Conservation (phyloP, 306 rosid genomes). For the Calophaca sinica region DNA sequence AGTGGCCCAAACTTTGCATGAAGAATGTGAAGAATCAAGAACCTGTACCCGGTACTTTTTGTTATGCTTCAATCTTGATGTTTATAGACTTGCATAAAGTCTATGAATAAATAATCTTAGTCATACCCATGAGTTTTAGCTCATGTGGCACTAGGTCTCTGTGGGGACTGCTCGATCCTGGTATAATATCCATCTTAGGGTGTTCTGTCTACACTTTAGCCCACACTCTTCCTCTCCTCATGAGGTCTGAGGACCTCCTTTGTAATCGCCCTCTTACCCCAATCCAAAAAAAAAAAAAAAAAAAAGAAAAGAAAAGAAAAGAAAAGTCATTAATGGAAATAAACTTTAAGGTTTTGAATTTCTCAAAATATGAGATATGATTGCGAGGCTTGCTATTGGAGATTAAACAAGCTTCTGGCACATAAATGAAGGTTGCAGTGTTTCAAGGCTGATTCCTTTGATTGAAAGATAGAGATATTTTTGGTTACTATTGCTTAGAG, state of each 20-base stretch:
- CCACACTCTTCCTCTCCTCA: background rate
- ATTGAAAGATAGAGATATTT: too few relatives aligned
- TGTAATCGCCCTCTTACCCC: background rate
- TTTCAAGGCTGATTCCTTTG: too few relatives aligned
- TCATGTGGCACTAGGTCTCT: slow-evolving; percentile 9
- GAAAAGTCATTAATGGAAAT: background rate
- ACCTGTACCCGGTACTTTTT: background rate
- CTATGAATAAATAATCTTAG: background rate
- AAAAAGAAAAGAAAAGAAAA: background rate
- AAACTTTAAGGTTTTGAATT: background rate
- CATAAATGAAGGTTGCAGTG: too few relatives aligned
- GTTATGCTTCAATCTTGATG: slow-evolving; percentile 13
- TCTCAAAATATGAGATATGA: background rate
- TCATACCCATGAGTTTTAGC: slow-evolving; percentile 10
- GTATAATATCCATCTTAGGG: background rate
- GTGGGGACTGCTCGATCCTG: slow-evolving; percentile 2
- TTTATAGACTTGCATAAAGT: background rate
- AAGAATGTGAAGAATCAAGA: slow-evolving; percentile 21
- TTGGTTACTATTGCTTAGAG: too few relatives aligned
- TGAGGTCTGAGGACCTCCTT: background rate
- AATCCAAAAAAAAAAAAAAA: background rate
- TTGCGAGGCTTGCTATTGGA: background rate
- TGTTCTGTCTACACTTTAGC: background rate
- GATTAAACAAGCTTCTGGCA: background rate
- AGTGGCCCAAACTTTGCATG: slow-evolving; percentile 9